phyloP scores from a whole-genome alignment of 1,139 yeast species.

The Candida neerlandica region DNA sequence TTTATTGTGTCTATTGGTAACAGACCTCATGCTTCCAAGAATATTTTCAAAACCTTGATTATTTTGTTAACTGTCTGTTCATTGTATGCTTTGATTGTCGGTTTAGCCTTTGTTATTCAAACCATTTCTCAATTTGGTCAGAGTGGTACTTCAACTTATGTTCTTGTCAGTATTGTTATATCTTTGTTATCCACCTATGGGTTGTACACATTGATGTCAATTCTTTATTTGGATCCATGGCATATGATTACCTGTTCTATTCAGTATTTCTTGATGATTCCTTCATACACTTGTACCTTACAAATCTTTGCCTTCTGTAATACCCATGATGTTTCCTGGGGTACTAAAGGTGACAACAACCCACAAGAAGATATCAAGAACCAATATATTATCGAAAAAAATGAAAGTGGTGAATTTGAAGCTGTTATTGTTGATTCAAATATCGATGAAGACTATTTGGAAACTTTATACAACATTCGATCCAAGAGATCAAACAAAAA shows the following conservation, averaged over 20 bases:
- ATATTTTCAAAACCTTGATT: conserved; percentile 71
- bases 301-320: conserved; percentile 54
- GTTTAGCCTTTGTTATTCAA: conserved; percentile 72
- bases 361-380: conserved; percentile 55
- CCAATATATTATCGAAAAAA: conserved; percentile 49
- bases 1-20: conserved; percentile 94
- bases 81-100: conserved; percentile 77
- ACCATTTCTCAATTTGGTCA: conserved; percentile 48
- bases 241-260: conserved; percentile 53
- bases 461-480: conserved; percentile 71
- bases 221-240: conserved; percentile 53
- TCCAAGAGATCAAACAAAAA: conserved; percentile 68
- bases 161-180: conserved; percentile 71
- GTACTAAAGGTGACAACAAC: conserved; percentile 59
- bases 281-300: conserved; percentile 50
- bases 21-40: conserved; percentile 85
- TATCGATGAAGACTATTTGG: conserved; percentile 84
- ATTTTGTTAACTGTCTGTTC: conserved; percentile 76
- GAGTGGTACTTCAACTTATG: conserved; percentile 53
- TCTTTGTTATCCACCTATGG: conserved; percentile 54
- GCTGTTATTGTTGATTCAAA: conserved; percentile 90
- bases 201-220: conserved; percentile 48
- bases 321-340: conserved; percentile 55
- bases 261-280: conserved; percentile 49
- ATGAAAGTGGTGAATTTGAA: conserved; percentile 69